Base-by-base conservation (phyloP, 2,329 filamentous ascomycete species). In the Colletotrichum sp. region DNA sequence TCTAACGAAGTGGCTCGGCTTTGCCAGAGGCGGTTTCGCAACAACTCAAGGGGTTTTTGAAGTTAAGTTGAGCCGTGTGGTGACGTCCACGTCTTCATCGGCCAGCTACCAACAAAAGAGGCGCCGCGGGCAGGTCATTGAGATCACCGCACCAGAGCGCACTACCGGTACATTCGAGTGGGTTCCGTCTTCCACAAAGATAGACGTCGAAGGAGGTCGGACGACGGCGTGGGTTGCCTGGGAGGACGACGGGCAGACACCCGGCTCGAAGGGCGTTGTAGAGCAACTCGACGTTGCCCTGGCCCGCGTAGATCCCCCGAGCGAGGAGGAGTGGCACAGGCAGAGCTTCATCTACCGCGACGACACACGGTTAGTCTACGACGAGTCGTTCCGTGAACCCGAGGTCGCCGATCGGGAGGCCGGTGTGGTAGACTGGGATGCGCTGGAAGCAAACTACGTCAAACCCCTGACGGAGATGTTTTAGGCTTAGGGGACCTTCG, bases 1-100 rank as follows among this genome's bases (percentile, higher is more conserved):
- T 43, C 69, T 82, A 72, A 84, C 80, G 28, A 81, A 78, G 71
- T 86, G 81, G 82, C 77, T 83, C 18, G 81, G 80, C 24, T 83
- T 81, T 72, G 82, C 80, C 3, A 80, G 81, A 76, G 84, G 84
- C 28, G 85, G 85, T 3, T 86, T 85, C 68, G 82, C 83, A 9
- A 84, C 83, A 16, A 52, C 63, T 3, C 67, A 57, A 57, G 84
- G 84, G 2, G 79, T 77, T 55, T 85, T 85, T 70, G 83, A 84
- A 65, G 84, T 84, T 16, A 77, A 75, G 55, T 72, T 81, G 55
- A 77, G 77, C 65, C 79, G 80, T 30, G 79, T 80, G 24, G 70
- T 79, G 26, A 61, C 72, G 2, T 76, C 72, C 24, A 71, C 43
- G 9, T 75, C 61, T 14, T 71, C 60, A 24, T 24, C 66, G 32